Base-by-base conservation (phyloP, 2,329 filamentous ascomycete species). In the Orbilia oligospora region DNA sequence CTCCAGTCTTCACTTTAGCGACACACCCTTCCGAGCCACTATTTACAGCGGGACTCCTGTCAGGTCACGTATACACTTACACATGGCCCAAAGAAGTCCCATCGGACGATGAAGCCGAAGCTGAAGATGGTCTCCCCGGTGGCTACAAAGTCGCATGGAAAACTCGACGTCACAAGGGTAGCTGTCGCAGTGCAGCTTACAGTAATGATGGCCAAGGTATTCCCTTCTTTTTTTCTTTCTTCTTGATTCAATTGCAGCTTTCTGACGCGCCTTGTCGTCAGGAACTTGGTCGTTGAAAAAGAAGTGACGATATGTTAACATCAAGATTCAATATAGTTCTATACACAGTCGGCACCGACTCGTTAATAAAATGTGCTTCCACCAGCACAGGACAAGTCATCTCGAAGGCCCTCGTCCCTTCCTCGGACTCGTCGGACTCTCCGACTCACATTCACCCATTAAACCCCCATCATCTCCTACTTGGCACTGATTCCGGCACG, bases 121-220 rank as follows among this genome's bases (percentile, higher is more conserved):
- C 64, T 24, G 65, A 64, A 44, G 68, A 78, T 30, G 63, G 61
- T 30, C 71, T 72, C 14, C 63, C 63, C 16, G 79, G 67, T n/a
- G 76, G 72, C 12, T 81, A 77, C 30, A 80, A 94, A 81, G 93
- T 91, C 0, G 86, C 91, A 76, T 99, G 96, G 96, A 89, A 90
- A 82, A 98, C 96, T 4, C 88, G 91, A 81, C 89, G 96, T 79
- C 96, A 99, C 86, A 97, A 97, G 87, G 95, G 94, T 12, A 97
- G 94, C 87, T 98, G 95, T 83, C 89, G 96, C 67, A 91, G 90
- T 77, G 86, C 98, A 70, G 90, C 88, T 3, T 98, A 94, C 85
- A 91, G 90, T 80, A 85, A 90, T 72, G 94, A 97, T 83, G 96
- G 95, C 16, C 86, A 89, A 80, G 87, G 91, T 87, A 85, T 88